A percentile compares a stretch with the other conserved stretches of the same genome.
phyloP scores from a whole-genome alignment of 73 alveolate species.

The Paramecium octaurelia region DNA sequence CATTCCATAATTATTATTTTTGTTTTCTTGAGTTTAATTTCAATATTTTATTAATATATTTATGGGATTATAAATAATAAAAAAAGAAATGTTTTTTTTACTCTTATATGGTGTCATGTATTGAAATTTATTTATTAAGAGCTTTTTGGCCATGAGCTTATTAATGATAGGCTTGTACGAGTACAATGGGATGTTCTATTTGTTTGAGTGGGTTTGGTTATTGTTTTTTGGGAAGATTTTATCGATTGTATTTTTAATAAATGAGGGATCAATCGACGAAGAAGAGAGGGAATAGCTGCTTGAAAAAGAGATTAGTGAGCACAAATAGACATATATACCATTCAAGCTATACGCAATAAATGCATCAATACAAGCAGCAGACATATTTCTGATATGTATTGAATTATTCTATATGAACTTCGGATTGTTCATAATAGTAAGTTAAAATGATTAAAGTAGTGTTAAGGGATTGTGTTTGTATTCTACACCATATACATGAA shows the following conservation, averaged over 20 bases:
- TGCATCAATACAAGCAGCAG: neutral
- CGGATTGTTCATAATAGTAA: conserved; percentile 12
- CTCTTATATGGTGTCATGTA: conserved; percentile 42
- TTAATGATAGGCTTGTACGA: conserved; percentile 6
- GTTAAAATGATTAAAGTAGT: neutral
- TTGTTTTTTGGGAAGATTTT: neutral
- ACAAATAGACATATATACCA: neutral
- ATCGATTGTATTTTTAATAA: neutral
- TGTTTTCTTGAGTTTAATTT: neutral
- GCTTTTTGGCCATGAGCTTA: neutral
- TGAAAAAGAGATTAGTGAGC: neutral
- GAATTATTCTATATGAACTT: conserved; percentile 11
- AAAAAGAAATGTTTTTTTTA: conserved; percentile 23
- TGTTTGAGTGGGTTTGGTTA: conserved; percentile 33
- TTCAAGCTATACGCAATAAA: neutral
- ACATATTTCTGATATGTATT: neutral
- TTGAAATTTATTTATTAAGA: neutral
- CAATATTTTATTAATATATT: neutral
- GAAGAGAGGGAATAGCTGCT: neutral
- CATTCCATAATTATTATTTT: neutral
- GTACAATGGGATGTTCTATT: neutral
- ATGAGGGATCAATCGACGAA: neutral
- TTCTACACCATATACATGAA: neutral
- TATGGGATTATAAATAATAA: neutral
- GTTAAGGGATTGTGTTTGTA: neutral